A percentile compares a stretch with the other conserved stretches of the same genome.
Evolutionary conservation across 73 alveolate species (phyloP).

Genomic region (Symbiodinium natans): DNA sequence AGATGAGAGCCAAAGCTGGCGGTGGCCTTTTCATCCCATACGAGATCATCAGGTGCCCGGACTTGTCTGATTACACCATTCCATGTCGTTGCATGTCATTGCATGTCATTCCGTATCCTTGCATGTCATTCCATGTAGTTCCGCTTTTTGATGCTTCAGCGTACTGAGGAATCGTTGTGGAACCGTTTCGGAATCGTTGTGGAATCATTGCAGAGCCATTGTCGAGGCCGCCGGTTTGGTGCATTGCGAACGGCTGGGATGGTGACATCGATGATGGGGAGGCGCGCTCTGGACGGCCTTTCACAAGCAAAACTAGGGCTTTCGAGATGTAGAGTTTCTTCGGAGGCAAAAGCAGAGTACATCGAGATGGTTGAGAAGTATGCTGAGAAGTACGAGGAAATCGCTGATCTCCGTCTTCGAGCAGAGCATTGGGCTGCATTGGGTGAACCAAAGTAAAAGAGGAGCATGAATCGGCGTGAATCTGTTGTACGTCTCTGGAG

Average conservation of each 20-base stretch:
- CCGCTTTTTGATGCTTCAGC: neutral
- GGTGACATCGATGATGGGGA: constrained; percentile 85
- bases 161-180: no score
- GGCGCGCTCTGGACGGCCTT: neutral
- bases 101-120: no score
- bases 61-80: neutral
- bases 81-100: no score
- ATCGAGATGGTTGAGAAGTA: constrained; percentile 27
- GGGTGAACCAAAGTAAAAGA: no score
- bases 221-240: constrained; percentile 82
- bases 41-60: neutral
- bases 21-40: constrained; percentile 59
- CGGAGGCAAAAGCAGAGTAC: constrained; percentile 37
- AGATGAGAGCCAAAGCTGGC: constrained; percentile 76
- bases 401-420: constrained; percentile 52
- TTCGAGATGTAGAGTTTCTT: neutral
- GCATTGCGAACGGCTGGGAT: constrained; percentile 91
- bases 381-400: constrained; percentile 33
- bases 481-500: no score
- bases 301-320: no score
- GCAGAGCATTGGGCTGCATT: neutral
- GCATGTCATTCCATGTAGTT: no score
- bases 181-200: no score
- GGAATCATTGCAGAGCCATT: no score
- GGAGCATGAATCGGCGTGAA: no score